These are phyloP conservation scores for Colletotrichum musicola DNA, from an alignment of 2,329 filamentous ascomycete genomes.

Conservation along the genomic window DNA sequence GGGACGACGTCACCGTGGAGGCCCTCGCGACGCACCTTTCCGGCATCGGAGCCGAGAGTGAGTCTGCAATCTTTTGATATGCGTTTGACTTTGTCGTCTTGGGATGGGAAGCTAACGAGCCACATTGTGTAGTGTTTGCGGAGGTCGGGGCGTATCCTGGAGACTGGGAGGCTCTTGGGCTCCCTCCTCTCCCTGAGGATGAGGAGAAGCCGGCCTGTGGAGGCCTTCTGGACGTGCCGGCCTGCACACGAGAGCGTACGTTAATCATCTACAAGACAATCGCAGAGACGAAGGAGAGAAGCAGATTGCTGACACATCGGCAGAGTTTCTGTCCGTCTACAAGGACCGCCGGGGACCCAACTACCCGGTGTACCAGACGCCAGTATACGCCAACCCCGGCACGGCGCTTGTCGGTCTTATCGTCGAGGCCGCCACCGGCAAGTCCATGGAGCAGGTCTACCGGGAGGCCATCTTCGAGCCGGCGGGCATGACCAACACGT, in stretches of 20 bases:
- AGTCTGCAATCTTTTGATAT: constrained; percentile 28
- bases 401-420: constrained; percentile 59
- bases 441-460: constrained; percentile 53
- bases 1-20: constrained; percentile 61
- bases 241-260: constrained; percentile 46
- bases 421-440: constrained; percentile 58
- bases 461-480: constrained; percentile 56
- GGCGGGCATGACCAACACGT: constrained; percentile 56
- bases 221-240: constrained; percentile 49
- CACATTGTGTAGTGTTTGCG: constrained; percentile 45
- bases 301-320: neutral
- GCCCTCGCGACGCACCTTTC: constrained; percentile 60
- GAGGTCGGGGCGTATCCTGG: constrained; percentile 48
- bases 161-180: constrained; percentile 47
- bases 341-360: constrained; percentile 50
- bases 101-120: neutral
- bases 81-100: neutral
- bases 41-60: constrained; percentile 55
- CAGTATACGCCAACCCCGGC: constrained; percentile 63
- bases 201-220: constrained; percentile 48
- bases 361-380: constrained; percentile 57
- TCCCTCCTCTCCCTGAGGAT: constrained; percentile 47
- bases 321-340: constrained; percentile 46
- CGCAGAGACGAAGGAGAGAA: too few species aligned
- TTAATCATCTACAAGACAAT: neutral